These are phyloP conservation scores for Neurospora hispaniola DNA, from an alignment of 495 filamentous ascomycete species.

Conservation along the genomic window DNA sequence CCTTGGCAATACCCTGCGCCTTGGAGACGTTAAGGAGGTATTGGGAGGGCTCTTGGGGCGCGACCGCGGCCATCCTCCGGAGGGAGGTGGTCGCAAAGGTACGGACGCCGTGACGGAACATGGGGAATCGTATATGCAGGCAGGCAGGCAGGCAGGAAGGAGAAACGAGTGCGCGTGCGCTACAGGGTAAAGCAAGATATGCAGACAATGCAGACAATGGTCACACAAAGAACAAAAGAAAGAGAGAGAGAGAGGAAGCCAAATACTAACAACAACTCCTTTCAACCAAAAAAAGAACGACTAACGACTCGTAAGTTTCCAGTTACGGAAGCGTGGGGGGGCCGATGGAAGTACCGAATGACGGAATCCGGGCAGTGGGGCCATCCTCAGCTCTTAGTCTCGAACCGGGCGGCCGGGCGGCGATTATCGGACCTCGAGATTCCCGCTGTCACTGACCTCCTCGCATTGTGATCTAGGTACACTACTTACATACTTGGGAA, in stretches of 20 bases:
- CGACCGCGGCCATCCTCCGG: slow-evolving; percentile 15
- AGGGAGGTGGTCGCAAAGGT: slow-evolving; percentile 39
- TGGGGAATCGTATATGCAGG: slow-evolving; percentile 10
- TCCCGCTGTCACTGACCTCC: not conserved
- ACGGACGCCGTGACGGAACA: slow-evolving; percentile 44
- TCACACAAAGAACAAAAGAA: not conserved
- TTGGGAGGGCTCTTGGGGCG: slow-evolving; percentile 22
- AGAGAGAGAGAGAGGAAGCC: not conserved
- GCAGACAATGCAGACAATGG: not conserved
- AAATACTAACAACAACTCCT: not conserved
- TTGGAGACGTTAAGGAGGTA: slow-evolving; percentile 50
- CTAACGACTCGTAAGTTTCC: not conserved
- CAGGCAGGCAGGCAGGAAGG: not conserved
- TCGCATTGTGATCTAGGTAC: no score
- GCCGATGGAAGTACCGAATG: not conserved
- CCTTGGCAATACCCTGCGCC: slow-evolving; percentile 73
- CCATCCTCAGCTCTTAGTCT: not conserved
- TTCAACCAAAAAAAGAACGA: not conserved
- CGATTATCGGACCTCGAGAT: not conserved
- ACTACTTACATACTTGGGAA: not conserved
- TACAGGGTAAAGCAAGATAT: not conserved
- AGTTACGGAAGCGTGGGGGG: not conserved
- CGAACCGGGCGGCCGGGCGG: not conserved
- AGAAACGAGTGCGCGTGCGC: not conserved
- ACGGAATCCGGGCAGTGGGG: not conserved